A percentile compares a stretch with the other conserved stretches of the same genome.
Conservation (phyloP, 768 basidiomycete genomes). For the Lactifluus subvellereus region DNA sequence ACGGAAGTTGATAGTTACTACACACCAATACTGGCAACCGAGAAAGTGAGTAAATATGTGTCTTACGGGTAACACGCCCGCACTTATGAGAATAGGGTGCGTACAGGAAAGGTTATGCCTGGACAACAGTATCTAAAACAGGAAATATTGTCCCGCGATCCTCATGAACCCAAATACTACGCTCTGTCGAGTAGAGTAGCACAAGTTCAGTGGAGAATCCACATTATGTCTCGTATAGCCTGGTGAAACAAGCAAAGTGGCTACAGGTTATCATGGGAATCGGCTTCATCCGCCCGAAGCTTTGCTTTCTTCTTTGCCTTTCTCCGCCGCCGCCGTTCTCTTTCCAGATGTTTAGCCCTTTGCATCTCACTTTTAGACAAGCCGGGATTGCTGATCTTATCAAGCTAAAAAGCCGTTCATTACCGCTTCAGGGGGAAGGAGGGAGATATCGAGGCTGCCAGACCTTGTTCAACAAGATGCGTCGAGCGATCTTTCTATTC, state of each 20-base stretch:
- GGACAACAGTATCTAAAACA: not conserved
- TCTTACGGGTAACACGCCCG: no score
- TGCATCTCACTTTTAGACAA: slow-evolving; percentile 32
- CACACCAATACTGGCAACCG: not conserved
- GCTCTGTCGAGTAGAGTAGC: not conserved
- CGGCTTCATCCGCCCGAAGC: slow-evolving; percentile 9
- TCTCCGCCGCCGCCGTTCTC: slow-evolving; percentile 36
- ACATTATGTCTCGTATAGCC: no score
- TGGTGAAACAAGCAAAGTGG: not conserved
- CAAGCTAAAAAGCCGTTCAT: slow-evolving; percentile 44
- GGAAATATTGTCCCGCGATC: not conserved
- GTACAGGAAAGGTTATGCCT: not conserved
- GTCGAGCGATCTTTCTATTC: slow-evolving; percentile 75
- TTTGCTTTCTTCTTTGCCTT: slow-evolving; percentile 28
- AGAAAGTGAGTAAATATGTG: not conserved
- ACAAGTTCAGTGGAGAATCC: no score
- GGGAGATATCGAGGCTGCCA: not conserved
- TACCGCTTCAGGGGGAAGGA: not conserved
- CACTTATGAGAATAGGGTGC: no score
- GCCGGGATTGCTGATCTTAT: slow-evolving; percentile 60
- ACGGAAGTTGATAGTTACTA: not conserved
- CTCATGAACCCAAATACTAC: no score
- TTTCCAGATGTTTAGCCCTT: slow-evolving; percentile 35
- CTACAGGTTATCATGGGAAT: not conserved
- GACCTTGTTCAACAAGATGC: slow-evolving; percentile 68